A percentile compares a stretch with the other conserved stretches of the same genome.
phyloP scores from a whole-genome alignment of 352 stramenopile species.

The Thraustochytrium sp. region DNA sequence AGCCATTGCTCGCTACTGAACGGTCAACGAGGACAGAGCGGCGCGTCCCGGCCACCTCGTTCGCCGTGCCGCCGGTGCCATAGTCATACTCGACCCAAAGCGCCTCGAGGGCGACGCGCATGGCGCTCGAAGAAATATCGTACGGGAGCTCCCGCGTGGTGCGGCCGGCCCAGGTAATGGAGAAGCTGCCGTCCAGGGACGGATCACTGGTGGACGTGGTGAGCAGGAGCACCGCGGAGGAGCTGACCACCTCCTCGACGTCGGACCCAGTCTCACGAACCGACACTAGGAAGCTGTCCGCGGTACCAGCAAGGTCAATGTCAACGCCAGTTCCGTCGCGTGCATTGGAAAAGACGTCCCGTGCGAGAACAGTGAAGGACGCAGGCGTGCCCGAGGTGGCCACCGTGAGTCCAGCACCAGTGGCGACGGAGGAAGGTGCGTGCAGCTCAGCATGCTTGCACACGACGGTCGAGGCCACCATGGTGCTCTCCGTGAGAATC shows the following conservation, averaged over 20 bases:
- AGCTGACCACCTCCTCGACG: constrained; percentile 68
- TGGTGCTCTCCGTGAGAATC: constrained; percentile 67
- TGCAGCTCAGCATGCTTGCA: constrained; percentile 83
- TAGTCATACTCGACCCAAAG: constrained; percentile 47
- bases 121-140: constrained; percentile 45
- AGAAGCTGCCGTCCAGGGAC: constrained; percentile 52
- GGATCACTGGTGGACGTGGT: constrained; percentile 26
- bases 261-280: constrained; percentile 58
- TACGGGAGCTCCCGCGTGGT: constrained; percentile 50
- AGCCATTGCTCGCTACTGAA: constrained; percentile 43
- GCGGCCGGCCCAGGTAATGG: constrained; percentile 51
- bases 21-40: constrained; percentile 44
- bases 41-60: constrained; percentile 35
- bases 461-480: constrained; percentile 60
- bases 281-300: constrained; percentile 81
- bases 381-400: constrained; percentile 74
- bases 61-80: constrained; percentile 5
- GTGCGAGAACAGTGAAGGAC: constrained; percentile 72
- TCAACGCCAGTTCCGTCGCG: constrained; percentile 63
- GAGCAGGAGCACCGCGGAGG: constrained; percentile 77
- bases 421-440: constrained; percentile 70
- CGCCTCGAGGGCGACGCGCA: constrained; percentile 53
- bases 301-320: constrained; percentile 68
- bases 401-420: constrained; percentile 67
- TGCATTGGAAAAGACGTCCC: constrained; percentile 88